phyloP scores from a whole-genome alignment of 1,284 basidiomycete species.

The Omphalotus olearius region DNA sequence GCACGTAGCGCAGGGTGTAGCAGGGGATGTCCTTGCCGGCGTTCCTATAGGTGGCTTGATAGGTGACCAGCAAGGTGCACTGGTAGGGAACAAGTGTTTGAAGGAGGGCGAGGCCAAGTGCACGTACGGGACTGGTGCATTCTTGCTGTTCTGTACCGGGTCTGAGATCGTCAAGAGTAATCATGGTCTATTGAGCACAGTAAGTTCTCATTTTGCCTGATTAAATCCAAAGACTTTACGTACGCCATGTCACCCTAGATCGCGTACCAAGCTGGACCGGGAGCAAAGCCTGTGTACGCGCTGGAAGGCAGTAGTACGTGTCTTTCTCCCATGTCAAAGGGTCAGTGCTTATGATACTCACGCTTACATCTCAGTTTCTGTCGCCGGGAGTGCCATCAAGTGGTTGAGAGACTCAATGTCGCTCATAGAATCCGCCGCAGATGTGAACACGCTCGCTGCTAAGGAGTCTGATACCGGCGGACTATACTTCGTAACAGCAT shows the following conservation, averaged over 20 bases:
- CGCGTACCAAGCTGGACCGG: conserved; percentile 87
- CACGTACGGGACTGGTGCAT: conserved; percentile 95
- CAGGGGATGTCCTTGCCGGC: conserved; percentile 66
- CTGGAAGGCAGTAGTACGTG: conserved; percentile 87
- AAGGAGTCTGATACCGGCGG: conserved; percentile 83
- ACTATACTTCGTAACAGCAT: conserved; percentile 97
- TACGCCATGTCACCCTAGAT: conserved; percentile 41
- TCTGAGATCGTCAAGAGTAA: conserved; percentile 79
- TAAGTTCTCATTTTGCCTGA: conserved; percentile 28
- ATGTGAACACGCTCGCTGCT: conserved; percentile 85
- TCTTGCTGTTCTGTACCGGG: conserved; percentile 94
- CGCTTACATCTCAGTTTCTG: conserved; percentile 63
- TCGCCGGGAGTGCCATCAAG: conserved; percentile 93
- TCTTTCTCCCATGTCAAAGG: neutral
- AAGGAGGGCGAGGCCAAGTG: conserved; percentile 86
- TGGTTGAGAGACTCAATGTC: conserved; percentile 93
- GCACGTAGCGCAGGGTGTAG: conserved; percentile 63
- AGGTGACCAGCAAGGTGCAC: conserved; percentile 95
- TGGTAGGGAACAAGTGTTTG: conserved; percentile 95
- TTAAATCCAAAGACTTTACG: neutral
- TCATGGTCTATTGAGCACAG: conserved; percentile 89
- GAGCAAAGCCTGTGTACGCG: conserved; percentile 83
- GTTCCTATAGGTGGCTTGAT: conserved; percentile 88
- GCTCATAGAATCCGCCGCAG: conserved; percentile 75
- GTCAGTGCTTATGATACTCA: neutral